Percentiles rank a stretch among this genome's conserved stretches.
Evolutionary conservation across 2,329 filamentous ascomycete species (phyloP).

Genomic region (Colletotrichum spaethianum): DNA sequence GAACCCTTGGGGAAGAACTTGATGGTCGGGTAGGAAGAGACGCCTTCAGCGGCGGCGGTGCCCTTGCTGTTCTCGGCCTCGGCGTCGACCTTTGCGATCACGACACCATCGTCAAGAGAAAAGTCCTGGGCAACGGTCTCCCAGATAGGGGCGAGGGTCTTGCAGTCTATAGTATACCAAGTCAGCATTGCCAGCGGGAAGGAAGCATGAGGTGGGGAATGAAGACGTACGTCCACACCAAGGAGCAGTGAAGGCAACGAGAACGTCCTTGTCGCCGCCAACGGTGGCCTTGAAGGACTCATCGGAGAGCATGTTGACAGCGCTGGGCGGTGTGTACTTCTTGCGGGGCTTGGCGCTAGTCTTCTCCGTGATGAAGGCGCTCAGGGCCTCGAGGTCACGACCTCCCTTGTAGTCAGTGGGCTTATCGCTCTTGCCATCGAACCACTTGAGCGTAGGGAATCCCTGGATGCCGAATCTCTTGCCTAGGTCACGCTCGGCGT

Average conservation of each 20-base stretch:
- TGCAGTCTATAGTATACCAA: slow-evolving; percentile 81
- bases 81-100: slow-evolving; percentile 96
- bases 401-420: slow-evolving; percentile 89
- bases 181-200: slow-evolving; percentile 31
- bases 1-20: slow-evolving; percentile 95
- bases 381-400: slow-evolving; percentile 88
- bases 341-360: slow-evolving; percentile 85
- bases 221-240: slow-evolving; percentile 94
- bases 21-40: slow-evolving; percentile 94
- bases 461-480: slow-evolving; percentile 91
- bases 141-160: slow-evolving; percentile 90
- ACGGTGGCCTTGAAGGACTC: slow-evolving; percentile 81
- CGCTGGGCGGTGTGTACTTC: slow-evolving; percentile 80
- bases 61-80: slow-evolving; percentile 89
- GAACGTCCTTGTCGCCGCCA: slow-evolving; percentile 88
- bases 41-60: slow-evolving; percentile 80
- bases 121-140: slow-evolving; percentile 89
- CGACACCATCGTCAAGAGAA: slow-evolving; percentile 80
- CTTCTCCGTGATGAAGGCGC: slow-evolving; percentile 87
- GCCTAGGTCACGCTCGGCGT: slow-evolving; percentile 87
- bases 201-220: slow-evolving; percentile 16
- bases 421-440: slow-evolving; percentile 92
- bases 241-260: slow-evolving; percentile 97
- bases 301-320: slow-evolving; percentile 86
- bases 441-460: slow-evolving; percentile 98